Evolutionary conservation across 352 stramenopile species (phyloP), one percentile per base, ranked within the genome.

Genomic region (Blastocystis sp.): DNA sequence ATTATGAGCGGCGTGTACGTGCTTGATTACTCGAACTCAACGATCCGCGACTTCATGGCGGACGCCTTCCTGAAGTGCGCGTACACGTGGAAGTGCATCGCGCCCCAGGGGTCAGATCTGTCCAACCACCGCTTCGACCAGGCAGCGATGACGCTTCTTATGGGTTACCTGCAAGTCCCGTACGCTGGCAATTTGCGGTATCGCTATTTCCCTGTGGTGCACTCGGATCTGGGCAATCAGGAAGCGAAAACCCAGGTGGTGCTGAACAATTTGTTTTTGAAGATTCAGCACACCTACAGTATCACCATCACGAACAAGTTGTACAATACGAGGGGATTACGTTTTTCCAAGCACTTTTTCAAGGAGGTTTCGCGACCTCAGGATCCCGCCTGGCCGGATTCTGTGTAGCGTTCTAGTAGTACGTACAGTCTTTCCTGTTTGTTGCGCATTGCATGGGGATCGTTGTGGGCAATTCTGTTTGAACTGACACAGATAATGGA

Each of bases 61-160:
- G 16, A 26, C 19, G 21, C 70, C 16, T 45, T 81, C 35, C 59
- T 65, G 21, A 24, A 65, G 29, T 81, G 70, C 39, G 45, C 70
- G 35, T 81, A 66, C 26, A 81, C 70, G 2, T 65, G 31, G 41
- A 81, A 81, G 45, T 81, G 70, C 26, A 81, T 81, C 24, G 35
- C 70, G 2, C 70, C 70, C 10, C 12, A n/a, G 39, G 13, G 19
- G 9, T 62, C 70, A 2, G 19, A 24, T 31, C 31, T 26, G 3
- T 33, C 19, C 3, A 81, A 81, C 35, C 70, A 81, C 24, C 45
- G 70, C 26, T 50, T 62, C 19, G 70, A 81, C 2, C 70, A 81
- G 1, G 70, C 70, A 0, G 39, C 24, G 26, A 24, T 81, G 1
- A 65, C 70, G 31, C 33, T 81, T 12, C 39, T 81, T 12, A 41